Evolutionary conservation across 2,329 filamentous ascomycete species (phyloP).

Genomic region (Epichloe sibirici): DNA sequence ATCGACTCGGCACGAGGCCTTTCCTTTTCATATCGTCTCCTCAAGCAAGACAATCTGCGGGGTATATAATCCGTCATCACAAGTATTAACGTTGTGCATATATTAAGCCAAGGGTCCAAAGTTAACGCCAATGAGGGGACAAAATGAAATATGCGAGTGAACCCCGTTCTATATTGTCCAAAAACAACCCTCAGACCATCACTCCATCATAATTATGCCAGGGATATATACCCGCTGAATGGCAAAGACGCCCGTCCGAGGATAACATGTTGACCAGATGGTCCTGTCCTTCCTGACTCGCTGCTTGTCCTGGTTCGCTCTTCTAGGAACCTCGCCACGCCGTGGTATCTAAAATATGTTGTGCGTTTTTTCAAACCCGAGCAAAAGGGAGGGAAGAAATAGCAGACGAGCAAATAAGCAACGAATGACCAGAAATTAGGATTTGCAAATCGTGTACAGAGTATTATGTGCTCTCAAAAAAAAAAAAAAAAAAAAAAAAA

Average conservation of each 20-base stretch:
- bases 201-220: neutral
- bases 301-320: neutral
- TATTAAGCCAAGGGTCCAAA: neutral
- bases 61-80: too few species aligned
- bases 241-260: neutral
- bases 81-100: constrained; percentile 1
- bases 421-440: neutral
- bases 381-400: neutral
- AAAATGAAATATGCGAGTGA: neutral
- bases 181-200: neutral
- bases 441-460: neutral
- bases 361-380: neutral
- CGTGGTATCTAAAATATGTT: constrained; percentile 3
- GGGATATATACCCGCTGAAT: neutral
- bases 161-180: neutral
- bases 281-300: neutral
- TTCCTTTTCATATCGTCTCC: neutral
- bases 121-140: neutral
- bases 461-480: neutral
- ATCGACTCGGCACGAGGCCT: too few species aligned
- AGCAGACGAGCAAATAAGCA: neutral
- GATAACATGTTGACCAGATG: neutral
- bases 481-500: neutral
- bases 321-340: neutral
- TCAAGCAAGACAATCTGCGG: neutral